These are phyloP conservation scores for Mycena rosella DNA, from an alignment of 768 basidiomycete genomes.

Conservation along the genomic window DNA sequence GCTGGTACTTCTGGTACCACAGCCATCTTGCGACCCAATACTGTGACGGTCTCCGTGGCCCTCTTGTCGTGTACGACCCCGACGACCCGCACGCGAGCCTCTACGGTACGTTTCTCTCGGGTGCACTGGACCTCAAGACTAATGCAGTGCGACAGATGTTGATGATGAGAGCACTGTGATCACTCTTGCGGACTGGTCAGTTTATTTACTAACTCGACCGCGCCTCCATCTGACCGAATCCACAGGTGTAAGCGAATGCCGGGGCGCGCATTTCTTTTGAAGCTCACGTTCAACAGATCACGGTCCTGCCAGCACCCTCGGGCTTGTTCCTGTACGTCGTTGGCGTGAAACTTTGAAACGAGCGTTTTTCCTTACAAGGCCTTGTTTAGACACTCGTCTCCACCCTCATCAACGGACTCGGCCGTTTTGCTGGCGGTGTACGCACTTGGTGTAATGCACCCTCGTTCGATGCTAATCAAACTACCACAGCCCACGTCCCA, in stretches of 20 bases:
- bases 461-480: neutral
- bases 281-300: too few species aligned
- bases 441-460: too few species aligned
- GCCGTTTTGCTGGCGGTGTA: slow-evolving; percentile 41
- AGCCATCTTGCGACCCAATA: slow-evolving; percentile 43
- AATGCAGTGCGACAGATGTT: too few species aligned
- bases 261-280: too few species aligned
- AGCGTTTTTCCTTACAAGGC: too few species aligned
- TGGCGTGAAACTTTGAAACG: too few species aligned
- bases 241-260: too few species aligned
- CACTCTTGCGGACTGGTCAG: slow-evolving; percentile 18
- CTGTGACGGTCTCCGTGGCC: slow-evolving; percentile 57
- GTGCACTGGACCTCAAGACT: neutral
- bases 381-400: slow-evolving; percentile 44
- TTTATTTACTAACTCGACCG: slow-evolving; percentile 21
- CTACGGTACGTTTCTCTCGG: neutral
- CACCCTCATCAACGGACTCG: slow-evolving; percentile 32
- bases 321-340: too few species aligned
- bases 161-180: slow-evolving; percentile 12
- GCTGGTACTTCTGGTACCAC: slow-evolving; percentile 55
- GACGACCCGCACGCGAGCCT: slow-evolving; percentile 20
- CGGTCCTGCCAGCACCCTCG: too few species aligned
- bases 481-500: slow-evolving; percentile 33
- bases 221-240: too few species aligned
- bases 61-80: slow-evolving; percentile 61